A percentile compares a stretch with the other conserved stretches of the same genome.
Evolutionary conservation across 2,329 filamentous ascomycete species (phyloP).

Genomic region (Thermomyces lanuginosus): DNA sequence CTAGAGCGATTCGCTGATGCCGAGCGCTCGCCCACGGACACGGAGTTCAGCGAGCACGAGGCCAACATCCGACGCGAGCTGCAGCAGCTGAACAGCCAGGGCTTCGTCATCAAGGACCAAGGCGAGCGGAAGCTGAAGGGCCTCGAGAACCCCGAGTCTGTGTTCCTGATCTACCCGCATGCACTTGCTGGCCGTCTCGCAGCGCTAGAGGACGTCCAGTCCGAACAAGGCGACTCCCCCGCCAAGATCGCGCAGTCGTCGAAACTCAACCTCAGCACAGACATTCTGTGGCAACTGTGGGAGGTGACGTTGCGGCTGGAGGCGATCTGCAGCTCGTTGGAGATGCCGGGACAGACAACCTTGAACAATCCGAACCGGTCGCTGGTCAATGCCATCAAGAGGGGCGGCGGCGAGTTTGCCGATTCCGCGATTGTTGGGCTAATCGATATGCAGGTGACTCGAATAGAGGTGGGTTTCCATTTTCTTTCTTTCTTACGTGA

Average conservation of each 20-base stretch:
- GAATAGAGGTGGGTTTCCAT: constrained; percentile 65
- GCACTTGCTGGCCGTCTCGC: constrained; percentile 55
- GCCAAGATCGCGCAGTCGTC: constrained; percentile 47
- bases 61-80: constrained; percentile 81
- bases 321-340: constrained; percentile 81
- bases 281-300: constrained; percentile 81
- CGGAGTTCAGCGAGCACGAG: constrained; percentile 50
- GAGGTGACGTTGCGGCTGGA: constrained; percentile 75
- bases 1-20: constrained; percentile 77
- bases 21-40: constrained; percentile 52
- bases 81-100: constrained; percentile 70
- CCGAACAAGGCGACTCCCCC: constrained; percentile 26
- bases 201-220: constrained; percentile 33
- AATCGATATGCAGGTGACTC: constrained; percentile 83
- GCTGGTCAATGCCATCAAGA: constrained; percentile 57
- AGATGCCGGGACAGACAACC: constrained; percentile 46
- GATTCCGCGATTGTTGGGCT: constrained; percentile 79
- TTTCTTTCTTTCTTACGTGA: too few relatives aligned
- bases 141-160: constrained; percentile 87
- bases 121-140: constrained; percentile 92
- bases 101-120: constrained; percentile 92
- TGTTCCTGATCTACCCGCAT: constrained; percentile 92
- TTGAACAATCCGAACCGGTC: constrained; percentile 70
- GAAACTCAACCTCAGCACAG: constrained; percentile 61
- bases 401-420: constrained; percentile 65